These are phyloP conservation scores for Phytophthora niederhauseri DNA, from an alignment of 352 stramenopile species.

Conservation along the genomic window DNA sequence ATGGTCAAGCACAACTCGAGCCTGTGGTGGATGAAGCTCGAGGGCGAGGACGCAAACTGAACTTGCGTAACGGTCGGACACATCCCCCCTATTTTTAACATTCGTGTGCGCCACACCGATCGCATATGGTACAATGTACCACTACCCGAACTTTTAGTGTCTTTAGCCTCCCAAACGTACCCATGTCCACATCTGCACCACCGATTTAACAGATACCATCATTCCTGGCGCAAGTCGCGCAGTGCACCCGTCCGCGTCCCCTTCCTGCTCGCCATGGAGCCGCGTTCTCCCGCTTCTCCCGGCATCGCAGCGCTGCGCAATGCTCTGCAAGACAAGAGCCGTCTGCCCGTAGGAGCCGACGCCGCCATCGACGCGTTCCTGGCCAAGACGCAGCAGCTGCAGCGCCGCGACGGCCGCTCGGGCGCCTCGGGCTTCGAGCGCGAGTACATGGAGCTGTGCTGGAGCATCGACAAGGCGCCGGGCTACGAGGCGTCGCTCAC, in stretches of 20 bases:
- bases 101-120: background rate
- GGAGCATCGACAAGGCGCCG: constrained; percentile 57
- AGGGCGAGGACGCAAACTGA: constrained; percentile 17
- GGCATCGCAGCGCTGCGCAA: constrained; percentile 21
- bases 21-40: background rate
- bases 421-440: constrained; percentile 53
- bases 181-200: background rate
- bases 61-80: constrained; percentile 22
- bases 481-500: constrained; percentile 63
- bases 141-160: background rate
- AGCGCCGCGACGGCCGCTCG: constrained; percentile 31
- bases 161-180: background rate
- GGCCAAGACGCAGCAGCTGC: constrained; percentile 41
- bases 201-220: background rate
- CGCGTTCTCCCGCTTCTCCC: background rate
- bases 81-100: constrained; percentile 13
- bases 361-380: constrained; percentile 35
- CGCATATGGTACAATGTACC: background rate
- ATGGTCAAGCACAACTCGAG: background rate
- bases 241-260: background rate
- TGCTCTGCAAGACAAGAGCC: constrained; percentile 8
- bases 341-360: background rate
- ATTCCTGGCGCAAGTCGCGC: constrained; percentile 16
- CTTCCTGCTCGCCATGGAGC: constrained; percentile 20
- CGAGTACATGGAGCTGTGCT: constrained; percentile 74